Evolutionary conservation across 257 asterid genomes (phyloP), one percentile per base, ranked within the genome.

Genomic region (Leptodermis oblonga): DNA sequence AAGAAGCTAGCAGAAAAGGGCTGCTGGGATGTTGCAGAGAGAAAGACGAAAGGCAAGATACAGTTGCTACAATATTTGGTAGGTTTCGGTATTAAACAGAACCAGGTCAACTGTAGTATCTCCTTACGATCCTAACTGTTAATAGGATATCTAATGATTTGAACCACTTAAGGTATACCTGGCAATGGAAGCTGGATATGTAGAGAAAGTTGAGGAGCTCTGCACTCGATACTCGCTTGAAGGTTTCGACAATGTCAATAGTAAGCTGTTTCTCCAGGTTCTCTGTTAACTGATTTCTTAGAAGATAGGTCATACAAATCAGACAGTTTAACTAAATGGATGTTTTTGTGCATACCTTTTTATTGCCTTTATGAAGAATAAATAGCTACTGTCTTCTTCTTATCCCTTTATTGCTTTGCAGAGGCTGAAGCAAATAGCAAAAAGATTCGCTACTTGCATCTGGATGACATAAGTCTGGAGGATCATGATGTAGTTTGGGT

Each of bases 151-250:
- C 30, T 69, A 33, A 52, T 43, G 9, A 49, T 69, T 68, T 71
- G 59, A 42, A 67, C 71, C 22, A 42, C 64, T 60, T 61, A 69
- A 94, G 99, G 99, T 94, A 66, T 91, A 94, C 82, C 79, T 94
- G 81, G 97, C 99, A 37, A 78, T 91, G 97, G 97, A 94, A 86
- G 96, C 96, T 81, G 99, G 99, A 72, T 94, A 94, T 74, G 36
- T 33, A 39, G 99, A 94, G 78, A 94, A 94, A 79, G 97, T 86
- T 45, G 92, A 94, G 80, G 99, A 94, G 84, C 96, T 94, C 56
- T 88, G 96, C 74, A 83, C 73, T 53, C 91, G 90, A 42, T 79
- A 94, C 74, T 82, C 91, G 52, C 92, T 94, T 62, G 80, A 85
- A 79, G 95, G 97, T 69, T 91, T 94, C 76, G 65, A 73, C 69